phyloP scores from a whole-genome alignment of 208 protist species.

The Wallacemonas sp. region DNA sequence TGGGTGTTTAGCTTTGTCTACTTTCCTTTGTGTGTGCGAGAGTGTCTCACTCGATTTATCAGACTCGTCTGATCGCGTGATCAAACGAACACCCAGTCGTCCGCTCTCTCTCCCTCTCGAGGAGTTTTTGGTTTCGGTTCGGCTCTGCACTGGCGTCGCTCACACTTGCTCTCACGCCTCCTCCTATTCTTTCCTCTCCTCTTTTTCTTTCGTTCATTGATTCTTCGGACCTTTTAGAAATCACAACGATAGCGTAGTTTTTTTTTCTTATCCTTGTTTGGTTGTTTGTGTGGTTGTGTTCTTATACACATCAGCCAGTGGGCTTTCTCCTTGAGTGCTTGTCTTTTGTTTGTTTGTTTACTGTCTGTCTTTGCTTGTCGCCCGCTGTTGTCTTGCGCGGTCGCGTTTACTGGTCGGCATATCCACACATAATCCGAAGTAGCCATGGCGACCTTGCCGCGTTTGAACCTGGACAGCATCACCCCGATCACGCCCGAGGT shows the following conservation, averaged over 20 bases:
- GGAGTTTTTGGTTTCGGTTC: no score
- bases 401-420: neutral
- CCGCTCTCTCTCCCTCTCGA: no score
- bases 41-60: no score
- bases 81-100: no score
- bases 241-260: slow-evolving; percentile 4
- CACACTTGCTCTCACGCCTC: neutral
- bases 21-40: no score
- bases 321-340: no score
- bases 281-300: neutral
- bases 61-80: no score
- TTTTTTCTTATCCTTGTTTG: neutral
- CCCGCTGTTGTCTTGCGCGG: neutral
- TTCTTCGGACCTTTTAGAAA: neutral
- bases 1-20: no score
- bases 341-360: no score
- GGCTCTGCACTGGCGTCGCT: no score
- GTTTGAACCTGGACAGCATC: slow-evolving; percentile 81
- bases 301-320: no score
- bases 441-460: neutral
- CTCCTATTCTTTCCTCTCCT: neutral
- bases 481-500: slow-evolving; percentile 96
- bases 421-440: neutral
- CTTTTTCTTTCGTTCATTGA: neutral
- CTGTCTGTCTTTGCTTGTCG: neutral